phyloP scores from a whole-genome alignment of 2,329 filamentous ascomycete species.

The Fusarium denticulatum region DNA sequence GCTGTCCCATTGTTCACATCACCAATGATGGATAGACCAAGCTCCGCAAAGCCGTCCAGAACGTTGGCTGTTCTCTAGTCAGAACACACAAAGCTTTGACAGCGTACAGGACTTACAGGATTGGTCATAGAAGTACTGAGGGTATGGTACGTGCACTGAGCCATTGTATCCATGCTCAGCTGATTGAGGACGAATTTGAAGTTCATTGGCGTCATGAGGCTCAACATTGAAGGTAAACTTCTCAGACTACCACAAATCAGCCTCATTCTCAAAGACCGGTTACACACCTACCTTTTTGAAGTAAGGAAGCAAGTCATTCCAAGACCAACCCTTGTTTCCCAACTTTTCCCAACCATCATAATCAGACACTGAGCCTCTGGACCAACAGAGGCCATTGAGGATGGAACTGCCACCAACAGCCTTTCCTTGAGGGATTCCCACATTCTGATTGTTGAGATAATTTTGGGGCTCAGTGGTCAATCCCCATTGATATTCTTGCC shows the following conservation, averaged over 20 bases:
- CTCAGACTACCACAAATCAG: slow-evolving; percentile 12
- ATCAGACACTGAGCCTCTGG: slow-evolving; percentile 50
- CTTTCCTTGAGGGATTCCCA: slow-evolving; percentile 44
- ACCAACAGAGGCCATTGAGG: slow-evolving; percentile 53
- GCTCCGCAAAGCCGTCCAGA: slow-evolving; percentile 8
- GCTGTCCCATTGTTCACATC: slow-evolving; percentile 22
- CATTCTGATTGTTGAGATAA: slow-evolving; percentile 39
- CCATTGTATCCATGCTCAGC: slow-evolving; percentile 5
- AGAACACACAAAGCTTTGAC: not conserved
- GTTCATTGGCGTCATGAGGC: not conserved
- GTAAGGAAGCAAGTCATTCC: slow-evolving; percentile 53
- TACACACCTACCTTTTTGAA: slow-evolving; percentile 51
- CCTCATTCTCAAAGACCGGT: no score
- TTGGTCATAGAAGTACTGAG: slow-evolving; percentile 18
- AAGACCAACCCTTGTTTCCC: slow-evolving; percentile 56
- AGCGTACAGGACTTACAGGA: not conserved
- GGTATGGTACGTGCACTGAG: slow-evolving; percentile 22
- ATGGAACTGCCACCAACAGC: slow-evolving; percentile 53
- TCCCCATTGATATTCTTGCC: slow-evolving; percentile 31
- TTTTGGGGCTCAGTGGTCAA: slow-evolving; percentile 45
- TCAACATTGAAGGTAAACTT: slow-evolving; percentile 7
- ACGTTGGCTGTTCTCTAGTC: not conserved
- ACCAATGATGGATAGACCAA: slow-evolving; percentile 15
- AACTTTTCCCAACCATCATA: slow-evolving; percentile 57
- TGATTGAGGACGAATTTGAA: slow-evolving; percentile 8